A percentile compares a stretch with the other conserved stretches of the same genome.
Evolutionary conservation across 192 early-diverging fungal genomes (phyloP).

Genomic region (Endogone sp.): DNA sequence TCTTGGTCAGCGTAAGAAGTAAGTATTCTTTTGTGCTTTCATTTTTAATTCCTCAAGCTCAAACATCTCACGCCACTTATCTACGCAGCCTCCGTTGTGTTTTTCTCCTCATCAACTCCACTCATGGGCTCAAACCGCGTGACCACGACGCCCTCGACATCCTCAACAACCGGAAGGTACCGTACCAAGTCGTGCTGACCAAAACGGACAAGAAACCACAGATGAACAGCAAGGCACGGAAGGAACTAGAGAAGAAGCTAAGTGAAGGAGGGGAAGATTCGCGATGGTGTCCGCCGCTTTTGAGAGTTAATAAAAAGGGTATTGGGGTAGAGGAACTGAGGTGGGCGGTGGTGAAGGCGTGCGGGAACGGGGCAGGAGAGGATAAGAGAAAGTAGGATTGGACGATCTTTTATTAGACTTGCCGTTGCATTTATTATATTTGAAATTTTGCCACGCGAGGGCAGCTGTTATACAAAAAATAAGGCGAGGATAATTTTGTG

Average conservation of each 20-base stretch:
- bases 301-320: background rate
- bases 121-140: constrained; percentile 41
- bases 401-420: too few species aligned
- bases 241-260: background rate
- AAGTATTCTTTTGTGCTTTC: background rate
- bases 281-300: too few species aligned
- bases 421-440: too few species aligned
- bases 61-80: background rate
- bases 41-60: background rate
- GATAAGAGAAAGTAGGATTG: too few species aligned
- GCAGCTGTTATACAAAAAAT: too few species aligned
- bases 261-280: too few species aligned
- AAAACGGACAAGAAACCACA: constrained; percentile 36
- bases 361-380: too few species aligned
- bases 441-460: too few species aligned
- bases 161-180: constrained; percentile 32
- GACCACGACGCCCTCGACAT: constrained; percentile 39
- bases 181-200: constrained; percentile 50
- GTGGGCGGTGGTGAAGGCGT: background rate
- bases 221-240: background rate
- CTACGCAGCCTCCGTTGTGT: constrained; percentile 31
- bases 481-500: too few species aligned
- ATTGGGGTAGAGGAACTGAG: background rate
- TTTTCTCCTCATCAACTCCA: constrained; percentile 43
- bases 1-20: constrained; percentile 37